Conservation (phyloP, 2,329 filamentous ascomycete genomes). For the Trichophyton mentagrophytes region DNA sequence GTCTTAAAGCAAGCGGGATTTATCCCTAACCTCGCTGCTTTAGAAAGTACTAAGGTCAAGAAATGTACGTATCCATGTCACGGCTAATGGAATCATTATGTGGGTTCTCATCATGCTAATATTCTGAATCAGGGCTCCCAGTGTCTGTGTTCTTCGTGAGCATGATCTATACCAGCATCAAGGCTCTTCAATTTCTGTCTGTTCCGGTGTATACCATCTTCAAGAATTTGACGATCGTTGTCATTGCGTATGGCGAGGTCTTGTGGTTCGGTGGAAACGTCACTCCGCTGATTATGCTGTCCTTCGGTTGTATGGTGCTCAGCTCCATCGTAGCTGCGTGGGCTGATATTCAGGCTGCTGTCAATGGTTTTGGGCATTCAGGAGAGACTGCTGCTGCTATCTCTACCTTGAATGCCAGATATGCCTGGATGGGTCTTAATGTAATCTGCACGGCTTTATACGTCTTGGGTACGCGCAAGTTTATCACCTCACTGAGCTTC, state of each 20-base stretch:
- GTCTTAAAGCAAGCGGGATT: too few relatives aligned
- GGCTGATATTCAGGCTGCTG: slow-evolving; percentile 84
- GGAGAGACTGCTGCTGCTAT: slow-evolving; percentile 57
- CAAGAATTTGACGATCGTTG: slow-evolving; percentile 97
- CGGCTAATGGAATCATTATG: too few relatives aligned
- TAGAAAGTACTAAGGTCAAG: too few relatives aligned
- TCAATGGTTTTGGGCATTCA: slow-evolving; percentile 46
- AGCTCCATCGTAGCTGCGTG: slow-evolving; percentile 93
- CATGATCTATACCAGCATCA: slow-evolving; percentile 43
- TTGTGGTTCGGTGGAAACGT: slow-evolving; percentile 95
- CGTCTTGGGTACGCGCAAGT: slow-evolving; percentile 85
- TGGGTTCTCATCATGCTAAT: too few relatives aligned
- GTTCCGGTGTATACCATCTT: slow-evolving; percentile 99
- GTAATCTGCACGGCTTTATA: slow-evolving; percentile 88
- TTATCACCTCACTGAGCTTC: slow-evolving; percentile 98
- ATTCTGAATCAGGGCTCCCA: too few relatives aligned
- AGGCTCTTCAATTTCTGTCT: slow-evolving; percentile 88
- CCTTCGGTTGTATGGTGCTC: slow-evolving; percentile 91
- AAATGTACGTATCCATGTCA: too few relatives aligned
- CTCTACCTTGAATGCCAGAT: slow-evolving; percentile 83
- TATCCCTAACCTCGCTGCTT: too few relatives aligned
- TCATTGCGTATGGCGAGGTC: slow-evolving; percentile 96
- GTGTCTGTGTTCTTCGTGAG: too few relatives aligned
- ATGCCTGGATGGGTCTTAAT: slow-evolving; percentile 95
- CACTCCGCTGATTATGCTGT: slow-evolving; percentile 72